Percentiles rank a stretch among this genome's conserved stretches.
Evolutionary conservation across 2,329 filamentous ascomycete genomes (phyloP).

Genomic region (Delphinella strobiligena): DNA sequence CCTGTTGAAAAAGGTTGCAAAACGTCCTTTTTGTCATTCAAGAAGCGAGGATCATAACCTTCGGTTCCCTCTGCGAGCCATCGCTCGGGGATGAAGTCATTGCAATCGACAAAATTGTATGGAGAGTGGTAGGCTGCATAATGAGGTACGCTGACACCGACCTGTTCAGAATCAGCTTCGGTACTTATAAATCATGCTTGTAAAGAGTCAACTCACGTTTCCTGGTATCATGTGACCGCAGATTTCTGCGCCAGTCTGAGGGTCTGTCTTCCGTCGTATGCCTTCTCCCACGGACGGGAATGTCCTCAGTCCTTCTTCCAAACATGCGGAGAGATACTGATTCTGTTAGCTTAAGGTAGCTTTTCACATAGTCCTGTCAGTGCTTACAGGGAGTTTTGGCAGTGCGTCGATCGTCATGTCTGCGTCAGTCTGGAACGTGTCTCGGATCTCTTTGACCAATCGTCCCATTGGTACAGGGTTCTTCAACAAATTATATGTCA

Average conservation of each 20-base stretch:
- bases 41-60: conserved; percentile 15
- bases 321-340: conserved; percentile 32
- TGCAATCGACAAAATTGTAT: conserved; percentile 11
- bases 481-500: conserved; percentile 30
- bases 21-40: conserved; percentile 16
- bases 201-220: neutral
- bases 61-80: conserved; percentile 17
- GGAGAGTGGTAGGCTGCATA: conserved; percentile 9
- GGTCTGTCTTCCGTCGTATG: conserved; percentile 14
- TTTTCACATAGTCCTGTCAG: too few species aligned
- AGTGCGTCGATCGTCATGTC: conserved; percentile 24
- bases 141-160: conserved; percentile 8
- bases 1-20: conserved; percentile 20
- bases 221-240: conserved; percentile 15
- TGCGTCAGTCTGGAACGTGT: conserved; percentile 16
- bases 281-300: conserved; percentile 28
- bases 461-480: conserved; percentile 23
- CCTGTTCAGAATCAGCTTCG: too few species aligned
- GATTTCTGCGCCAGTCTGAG: conserved; percentile 15
- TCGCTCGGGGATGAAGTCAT: conserved; percentile 19
- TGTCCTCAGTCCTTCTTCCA: conserved; percentile 31
- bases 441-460: conserved; percentile 24
- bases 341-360: too few species aligned
- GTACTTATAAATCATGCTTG: neutral
- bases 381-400: conserved; percentile 19